Evolutionary conservation across 441 rosid genomes (phyloP).

Genomic region (Rhodomyrtus psidioides): DNA sequence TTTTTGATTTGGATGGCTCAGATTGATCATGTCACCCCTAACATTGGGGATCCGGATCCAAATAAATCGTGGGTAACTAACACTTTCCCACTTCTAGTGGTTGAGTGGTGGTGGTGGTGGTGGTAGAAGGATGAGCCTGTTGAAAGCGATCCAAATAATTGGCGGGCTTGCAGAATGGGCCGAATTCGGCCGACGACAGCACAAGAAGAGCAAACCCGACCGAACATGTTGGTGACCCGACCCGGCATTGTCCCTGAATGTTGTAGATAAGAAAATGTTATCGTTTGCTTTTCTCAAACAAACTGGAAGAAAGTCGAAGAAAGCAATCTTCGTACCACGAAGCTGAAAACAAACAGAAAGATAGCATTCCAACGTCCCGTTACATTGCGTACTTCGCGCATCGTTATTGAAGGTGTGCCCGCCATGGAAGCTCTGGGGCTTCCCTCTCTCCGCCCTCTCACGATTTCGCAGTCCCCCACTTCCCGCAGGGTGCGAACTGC

Average conservation of each 20-base stretch:
- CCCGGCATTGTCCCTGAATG: neutral
- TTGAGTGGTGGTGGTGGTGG: too few species aligned
- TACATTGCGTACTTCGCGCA: neutral
- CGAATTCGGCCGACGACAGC: neutral
- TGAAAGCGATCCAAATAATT: neutral
- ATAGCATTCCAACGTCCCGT: neutral
- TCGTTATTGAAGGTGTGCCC: neutral
- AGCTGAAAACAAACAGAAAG: neutral
- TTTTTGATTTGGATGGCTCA: too few species aligned
- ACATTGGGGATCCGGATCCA: too few species aligned
- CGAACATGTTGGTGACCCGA: neutral
- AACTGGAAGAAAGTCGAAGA: neutral
- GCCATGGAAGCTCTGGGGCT: constrained; percentile 52
- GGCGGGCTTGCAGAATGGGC: neutral
- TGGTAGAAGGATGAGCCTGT: neutral
- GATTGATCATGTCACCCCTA: too few species aligned
- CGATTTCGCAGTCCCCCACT: constrained; percentile 13
- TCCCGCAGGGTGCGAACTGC: constrained; percentile 8
- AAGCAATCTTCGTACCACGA: neutral
- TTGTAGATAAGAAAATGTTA: neutral
- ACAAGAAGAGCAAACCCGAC: neutral
- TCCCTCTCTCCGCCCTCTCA: constrained; percentile 29
- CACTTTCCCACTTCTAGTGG: neutral
- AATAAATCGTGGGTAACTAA: neutral
- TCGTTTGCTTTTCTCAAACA: neutral